These are phyloP conservation scores for Solanum lycopersicoides DNA, from an alignment of 257 asterid species.

Conservation along the genomic window DNA sequence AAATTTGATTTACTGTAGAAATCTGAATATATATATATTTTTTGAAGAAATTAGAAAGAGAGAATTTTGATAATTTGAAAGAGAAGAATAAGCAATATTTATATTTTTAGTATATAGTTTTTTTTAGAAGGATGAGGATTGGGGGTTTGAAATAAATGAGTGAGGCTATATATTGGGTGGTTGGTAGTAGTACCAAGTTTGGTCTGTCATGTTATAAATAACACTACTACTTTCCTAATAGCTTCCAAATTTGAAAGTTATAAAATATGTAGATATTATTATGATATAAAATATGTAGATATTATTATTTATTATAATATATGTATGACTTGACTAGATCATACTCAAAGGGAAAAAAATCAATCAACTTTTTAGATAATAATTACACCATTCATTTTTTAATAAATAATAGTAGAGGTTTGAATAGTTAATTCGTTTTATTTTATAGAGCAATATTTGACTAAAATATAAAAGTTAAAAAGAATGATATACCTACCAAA, in stretches of 20 bases:
- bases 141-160: constrained; percentile 4
- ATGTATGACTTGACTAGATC: background rate
- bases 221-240: background rate
- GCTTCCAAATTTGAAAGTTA: background rate
- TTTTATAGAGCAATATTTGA: background rate
- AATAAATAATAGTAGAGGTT: background rate
- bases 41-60: background rate
- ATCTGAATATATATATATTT: background rate
- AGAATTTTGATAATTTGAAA: background rate
- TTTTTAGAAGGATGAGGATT: background rate
- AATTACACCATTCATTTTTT: background rate
- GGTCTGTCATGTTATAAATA: background rate
- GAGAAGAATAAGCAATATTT: background rate
- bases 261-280: background rate
- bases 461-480: background rate
- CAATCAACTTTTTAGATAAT: background rate
- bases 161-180: background rate
- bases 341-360: background rate
- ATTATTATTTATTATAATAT: too few relatives aligned
- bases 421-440: background rate
- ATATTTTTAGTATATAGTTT: background rate
- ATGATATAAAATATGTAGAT: background rate
- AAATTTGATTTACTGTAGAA: background rate
- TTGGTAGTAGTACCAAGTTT: background rate
- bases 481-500: background rate